Percentiles rank a stretch among this genome's conserved stretches.
phyloP scores from a whole-genome alignment of 1,284 basidiomycete genomes.

The Cryptococcus sp. region DNA sequence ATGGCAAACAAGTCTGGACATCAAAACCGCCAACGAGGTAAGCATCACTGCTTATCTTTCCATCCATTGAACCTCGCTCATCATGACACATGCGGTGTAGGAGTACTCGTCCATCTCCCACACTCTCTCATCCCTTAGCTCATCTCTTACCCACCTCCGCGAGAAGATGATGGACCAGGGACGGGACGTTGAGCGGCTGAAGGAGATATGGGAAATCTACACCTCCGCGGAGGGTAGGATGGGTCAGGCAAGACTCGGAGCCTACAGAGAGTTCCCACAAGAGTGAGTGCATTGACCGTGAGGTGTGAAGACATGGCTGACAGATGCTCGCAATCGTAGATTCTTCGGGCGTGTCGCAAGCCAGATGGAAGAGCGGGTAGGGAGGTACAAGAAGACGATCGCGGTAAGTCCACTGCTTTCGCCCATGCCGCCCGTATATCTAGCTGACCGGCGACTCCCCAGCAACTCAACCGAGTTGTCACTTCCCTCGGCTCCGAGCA shows the following conservation, averaged over 20 bases:
- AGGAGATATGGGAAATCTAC: conserved; percentile 42
- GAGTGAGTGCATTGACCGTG: conserved; percentile 22
- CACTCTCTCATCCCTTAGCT: conserved; percentile 28
- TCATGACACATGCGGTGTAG: conserved; percentile 12
- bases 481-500: conserved; percentile 28
- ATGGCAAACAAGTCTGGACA: conserved; percentile 38
- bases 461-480: conserved; percentile 41
- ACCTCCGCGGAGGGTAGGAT: conserved; percentile 37
- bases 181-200: conserved; percentile 34
- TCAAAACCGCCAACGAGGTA: conserved; percentile 40
- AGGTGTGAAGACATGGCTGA: conserved; percentile 1
- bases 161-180: conserved; percentile 31
- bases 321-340: conserved; percentile 8
- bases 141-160: conserved; percentile 29
- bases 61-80: neutral
- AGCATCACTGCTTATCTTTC: neutral
- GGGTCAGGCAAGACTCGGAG: conserved; percentile 27
- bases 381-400: conserved; percentile 40
- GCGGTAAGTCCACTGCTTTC: conserved; percentile 16
- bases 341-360: conserved; percentile 36
- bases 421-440: conserved; percentile 2
- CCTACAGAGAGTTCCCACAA: conserved; percentile 43
- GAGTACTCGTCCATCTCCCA: conserved; percentile 39
- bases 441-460: neutral
- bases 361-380: conserved; percentile 35